Evolutionary conservation across 2,329 filamentous ascomycete species (phyloP).

Genomic region (Aspergillus unguis): DNA sequence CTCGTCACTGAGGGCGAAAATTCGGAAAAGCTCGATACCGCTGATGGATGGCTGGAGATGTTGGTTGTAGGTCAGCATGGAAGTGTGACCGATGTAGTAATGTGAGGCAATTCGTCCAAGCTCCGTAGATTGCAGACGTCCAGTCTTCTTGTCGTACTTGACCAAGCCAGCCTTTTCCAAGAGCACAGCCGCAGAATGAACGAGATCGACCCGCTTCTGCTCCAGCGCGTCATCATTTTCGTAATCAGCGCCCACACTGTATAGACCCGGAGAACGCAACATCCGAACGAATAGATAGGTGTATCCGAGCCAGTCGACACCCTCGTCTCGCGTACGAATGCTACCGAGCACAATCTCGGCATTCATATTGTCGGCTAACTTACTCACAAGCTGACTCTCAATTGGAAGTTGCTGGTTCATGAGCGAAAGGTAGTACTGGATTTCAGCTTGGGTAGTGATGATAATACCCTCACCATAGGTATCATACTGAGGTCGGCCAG

Average conservation of each 20-base stretch:
- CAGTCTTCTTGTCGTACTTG: slow-evolving; percentile 93
- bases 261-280: slow-evolving; percentile 89
- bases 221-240: slow-evolving; percentile 87
- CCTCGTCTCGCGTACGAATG: slow-evolving; percentile 85
- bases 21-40: slow-evolving; percentile 91
- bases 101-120: slow-evolving; percentile 94
- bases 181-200: slow-evolving; percentile 86
- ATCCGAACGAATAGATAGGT: slow-evolving; percentile 98
- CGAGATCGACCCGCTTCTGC: slow-evolving; percentile 94
- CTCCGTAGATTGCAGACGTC: slow-evolving; percentile 84
- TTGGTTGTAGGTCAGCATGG: slow-evolving; percentile 95
- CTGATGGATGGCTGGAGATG: slow-evolving; percentile 91
- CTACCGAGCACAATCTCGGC: slow-evolving; percentile 95
- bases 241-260: slow-evolving; percentile 94
- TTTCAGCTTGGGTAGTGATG: slow-evolving; percentile 90
- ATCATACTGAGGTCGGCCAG: slow-evolving; percentile 92
- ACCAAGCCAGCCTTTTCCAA: slow-evolving; percentile 83
- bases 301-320: slow-evolving; percentile 98
- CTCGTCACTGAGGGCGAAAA: slow-evolving; percentile 93
- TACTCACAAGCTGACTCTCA: slow-evolving; percentile 91
- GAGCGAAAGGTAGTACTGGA: slow-evolving; percentile 95
- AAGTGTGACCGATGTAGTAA: slow-evolving; percentile 95
- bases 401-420: slow-evolving; percentile 97
- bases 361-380: slow-evolving; percentile 91
- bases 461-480: slow-evolving; percentile 98